Conservation (phyloP, 768 basidiomycete species). For the Rhodotorula paludigena region DNA sequence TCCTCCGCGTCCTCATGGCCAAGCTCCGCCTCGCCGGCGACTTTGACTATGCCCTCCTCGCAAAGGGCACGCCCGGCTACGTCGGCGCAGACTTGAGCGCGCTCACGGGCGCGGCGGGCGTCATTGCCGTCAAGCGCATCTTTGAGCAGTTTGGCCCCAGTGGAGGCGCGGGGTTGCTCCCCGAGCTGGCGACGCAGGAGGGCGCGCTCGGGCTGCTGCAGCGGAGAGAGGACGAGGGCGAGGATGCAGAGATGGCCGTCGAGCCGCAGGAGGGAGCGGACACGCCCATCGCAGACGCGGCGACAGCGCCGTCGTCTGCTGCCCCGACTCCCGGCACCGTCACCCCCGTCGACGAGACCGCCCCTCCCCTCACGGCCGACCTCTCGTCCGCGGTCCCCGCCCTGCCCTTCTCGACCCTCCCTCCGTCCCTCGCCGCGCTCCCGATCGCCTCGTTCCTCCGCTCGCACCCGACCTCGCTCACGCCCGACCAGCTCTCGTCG, state of each 20-base stretch:
- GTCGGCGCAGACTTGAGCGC: slow-evolving; percentile 92
- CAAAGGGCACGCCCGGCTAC: slow-evolving; percentile 92
- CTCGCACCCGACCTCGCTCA: slow-evolving; percentile 76
- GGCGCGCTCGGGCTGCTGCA: not conserved
- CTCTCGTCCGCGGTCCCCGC: slow-evolving; percentile 6
- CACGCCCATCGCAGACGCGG: not conserved
- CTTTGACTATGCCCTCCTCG: slow-evolving; percentile 76
- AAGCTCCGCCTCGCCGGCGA: slow-evolving; percentile 80
- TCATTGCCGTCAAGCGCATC: slow-evolving; percentile 93
- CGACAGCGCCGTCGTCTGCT: not conserved
- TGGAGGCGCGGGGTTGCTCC: slow-evolving; percentile 46
- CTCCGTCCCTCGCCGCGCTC: slow-evolving; percentile 50
- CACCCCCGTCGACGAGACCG: not conserved
- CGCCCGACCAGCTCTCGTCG: slow-evolving; percentile 68
- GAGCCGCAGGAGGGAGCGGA: slow-evolving; percentile 18
- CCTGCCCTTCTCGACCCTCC: slow-evolving; percentile 50
- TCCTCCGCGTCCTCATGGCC: slow-evolving; percentile 74
- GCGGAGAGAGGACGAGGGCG: slow-evolving; percentile 14
- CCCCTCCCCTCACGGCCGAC: slow-evolving; percentile 12
- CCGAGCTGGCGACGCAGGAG: slow-evolving; percentile 43
- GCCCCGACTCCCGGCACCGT: slow-evolving; percentile 33
- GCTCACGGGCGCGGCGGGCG: slow-evolving; percentile 85
- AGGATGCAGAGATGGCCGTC: not conserved
- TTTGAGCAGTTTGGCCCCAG: slow-evolving; percentile 71
- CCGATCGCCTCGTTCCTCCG: slow-evolving; percentile 87